Conservation (phyloP, 441 rosid species). For the Viola pubescens region DNA sequence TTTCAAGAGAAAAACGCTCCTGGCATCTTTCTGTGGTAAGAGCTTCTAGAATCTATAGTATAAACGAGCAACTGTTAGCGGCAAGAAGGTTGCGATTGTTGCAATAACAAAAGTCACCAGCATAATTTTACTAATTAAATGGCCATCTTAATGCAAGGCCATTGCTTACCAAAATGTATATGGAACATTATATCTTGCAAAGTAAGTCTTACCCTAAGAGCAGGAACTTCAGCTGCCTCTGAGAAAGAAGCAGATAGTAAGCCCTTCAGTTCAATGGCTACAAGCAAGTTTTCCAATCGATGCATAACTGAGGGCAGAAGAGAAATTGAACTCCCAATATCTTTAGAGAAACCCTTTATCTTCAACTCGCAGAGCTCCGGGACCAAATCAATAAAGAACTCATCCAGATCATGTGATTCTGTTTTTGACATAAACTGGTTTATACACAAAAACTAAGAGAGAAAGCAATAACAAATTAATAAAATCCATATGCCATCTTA, state of each 20-base stretch:
- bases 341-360: slow-evolving; percentile 84
- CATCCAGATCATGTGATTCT: slow-evolving; percentile 67
- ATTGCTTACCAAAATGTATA: slow-evolving; percentile 8
- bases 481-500: no score
- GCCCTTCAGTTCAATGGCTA: slow-evolving; percentile 82
- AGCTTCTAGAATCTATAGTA: slow-evolving; percentile 78
- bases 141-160: slow-evolving; percentile 10
- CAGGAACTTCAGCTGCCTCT: slow-evolving; percentile 71
- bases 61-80: slow-evolving; percentile 24
- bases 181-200: slow-evolving; percentile 1
- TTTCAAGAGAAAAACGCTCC: slow-evolving; percentile 93
- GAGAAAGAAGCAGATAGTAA: slow-evolving; percentile 56
- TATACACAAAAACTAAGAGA: slow-evolving; percentile 7
- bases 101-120: slow-evolving; percentile 1
- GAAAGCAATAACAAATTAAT: neutral
- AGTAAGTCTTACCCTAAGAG: slow-evolving; percentile 47
- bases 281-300: slow-evolving; percentile 84
- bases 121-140: slow-evolving; percentile 12
- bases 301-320: slow-evolving; percentile 94
- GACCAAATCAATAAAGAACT: slow-evolving; percentile 69
- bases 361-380: slow-evolving; percentile 90
- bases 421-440: slow-evolving; percentile 24
- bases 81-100: slow-evolving; percentile 11
- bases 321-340: slow-evolving; percentile 85
- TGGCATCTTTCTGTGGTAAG: slow-evolving; percentile 96